A percentile compares a stretch with the other conserved stretches of the same genome.
phyloP scores from a whole-genome alignment of 106 monocot genomes.

The Hemerocallis citrina region DNA sequence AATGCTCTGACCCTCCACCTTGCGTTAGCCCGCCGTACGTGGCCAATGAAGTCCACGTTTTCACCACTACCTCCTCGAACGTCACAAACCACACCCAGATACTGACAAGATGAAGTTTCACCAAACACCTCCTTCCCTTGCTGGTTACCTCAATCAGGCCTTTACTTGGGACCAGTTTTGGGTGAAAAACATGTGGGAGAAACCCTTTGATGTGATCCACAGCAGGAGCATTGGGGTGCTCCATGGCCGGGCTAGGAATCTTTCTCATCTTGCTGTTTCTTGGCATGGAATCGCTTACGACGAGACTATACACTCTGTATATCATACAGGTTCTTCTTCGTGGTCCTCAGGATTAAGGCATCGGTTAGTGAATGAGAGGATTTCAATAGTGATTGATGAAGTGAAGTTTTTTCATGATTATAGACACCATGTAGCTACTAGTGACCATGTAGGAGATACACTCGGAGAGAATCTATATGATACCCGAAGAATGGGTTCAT shows the following conservation, averaged over 20 bases:
- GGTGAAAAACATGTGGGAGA: conserved; percentile 25
- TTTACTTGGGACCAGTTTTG: conserved; percentile 60
- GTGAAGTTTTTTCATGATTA: conserved; percentile 76
- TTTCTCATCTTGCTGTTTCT: conserved; percentile 58
- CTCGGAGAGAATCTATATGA: conserved; percentile 82
- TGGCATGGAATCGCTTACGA: conserved; percentile 92
- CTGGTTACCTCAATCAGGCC: conserved; percentile 60
- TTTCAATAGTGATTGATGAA: conserved; percentile 59
- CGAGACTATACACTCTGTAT: conserved; percentile 81
- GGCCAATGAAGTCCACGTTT: conserved; percentile 74
- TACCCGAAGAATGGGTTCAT: conserved; percentile 70
- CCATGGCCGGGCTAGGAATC: conserved; percentile 52
- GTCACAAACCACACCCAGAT: conserved; percentile 4
- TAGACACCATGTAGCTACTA: conserved; percentile 80
- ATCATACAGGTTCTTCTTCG: conserved; percentile 68
- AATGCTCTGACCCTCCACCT: conserved; percentile 78
- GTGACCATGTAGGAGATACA: conserved; percentile 76
- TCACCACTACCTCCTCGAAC: conserved; percentile 50
- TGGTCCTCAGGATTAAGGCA: conserved; percentile 17
- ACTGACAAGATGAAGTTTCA: conserved; percentile 43
- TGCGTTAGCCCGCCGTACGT: conserved; percentile 50
- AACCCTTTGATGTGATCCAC: conserved; percentile 65
- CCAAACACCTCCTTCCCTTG: conserved; percentile 36
- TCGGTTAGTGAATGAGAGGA: conserved; percentile 20
- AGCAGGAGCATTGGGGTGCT: conserved; percentile 61